A percentile compares a stretch with the other conserved stretches of the same genome.
Evolutionary conservation across 163 green algal species (phyloP).

Genomic region (Chloromonas sp.): DNA sequence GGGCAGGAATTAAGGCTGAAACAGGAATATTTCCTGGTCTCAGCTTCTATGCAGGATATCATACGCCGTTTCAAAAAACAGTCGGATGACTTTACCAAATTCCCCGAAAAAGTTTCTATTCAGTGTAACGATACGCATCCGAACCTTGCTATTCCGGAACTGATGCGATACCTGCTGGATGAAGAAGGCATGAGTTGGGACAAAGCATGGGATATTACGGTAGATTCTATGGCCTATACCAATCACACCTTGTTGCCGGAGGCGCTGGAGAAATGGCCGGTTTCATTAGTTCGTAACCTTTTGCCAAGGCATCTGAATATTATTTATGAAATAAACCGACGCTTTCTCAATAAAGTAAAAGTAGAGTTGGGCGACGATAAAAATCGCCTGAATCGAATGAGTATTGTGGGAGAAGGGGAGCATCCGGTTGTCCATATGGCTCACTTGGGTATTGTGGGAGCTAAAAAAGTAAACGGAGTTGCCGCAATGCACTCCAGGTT

Average conservation of each 20-base stretch:
- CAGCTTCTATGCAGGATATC: slow-evolving; percentile 57
- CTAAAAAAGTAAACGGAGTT: slow-evolving; percentile 89
- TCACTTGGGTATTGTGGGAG: slow-evolving; percentile 87
- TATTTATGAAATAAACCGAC: slow-evolving; percentile 76
- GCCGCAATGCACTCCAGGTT: slow-evolving; percentile 94
- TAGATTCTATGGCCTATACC: slow-evolving; percentile 86
- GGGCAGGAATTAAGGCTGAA: slow-evolving; percentile 92
- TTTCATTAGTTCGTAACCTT: slow-evolving; percentile 80
- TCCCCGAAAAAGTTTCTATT: slow-evolving; percentile 86
- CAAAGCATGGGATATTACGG: slow-evolving; percentile 72
- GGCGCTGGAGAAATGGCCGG: slow-evolving; percentile 91
- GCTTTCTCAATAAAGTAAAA: slow-evolving; percentile 13
- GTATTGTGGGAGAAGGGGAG: background rate
- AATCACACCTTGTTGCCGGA: slow-evolving; percentile 96
- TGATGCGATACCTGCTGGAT: slow-evolving; percentile 94
- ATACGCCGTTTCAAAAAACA: slow-evolving; percentile 58
- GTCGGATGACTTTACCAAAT: slow-evolving; percentile 46
- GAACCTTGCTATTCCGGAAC: slow-evolving; percentile 89
- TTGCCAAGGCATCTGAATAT: slow-evolving; percentile 95
- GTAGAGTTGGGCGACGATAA: background rate
- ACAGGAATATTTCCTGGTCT: slow-evolving; percentile 96
- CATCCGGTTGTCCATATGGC: slow-evolving; percentile 81
- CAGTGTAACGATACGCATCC: slow-evolving; percentile 99
- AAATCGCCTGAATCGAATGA: background rate
- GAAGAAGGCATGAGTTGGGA: slow-evolving; percentile 86